Base-by-base conservation (phyloP, 495 filamentous ascomycete species). In the Hypomontagnella submonticulosa region DNA sequence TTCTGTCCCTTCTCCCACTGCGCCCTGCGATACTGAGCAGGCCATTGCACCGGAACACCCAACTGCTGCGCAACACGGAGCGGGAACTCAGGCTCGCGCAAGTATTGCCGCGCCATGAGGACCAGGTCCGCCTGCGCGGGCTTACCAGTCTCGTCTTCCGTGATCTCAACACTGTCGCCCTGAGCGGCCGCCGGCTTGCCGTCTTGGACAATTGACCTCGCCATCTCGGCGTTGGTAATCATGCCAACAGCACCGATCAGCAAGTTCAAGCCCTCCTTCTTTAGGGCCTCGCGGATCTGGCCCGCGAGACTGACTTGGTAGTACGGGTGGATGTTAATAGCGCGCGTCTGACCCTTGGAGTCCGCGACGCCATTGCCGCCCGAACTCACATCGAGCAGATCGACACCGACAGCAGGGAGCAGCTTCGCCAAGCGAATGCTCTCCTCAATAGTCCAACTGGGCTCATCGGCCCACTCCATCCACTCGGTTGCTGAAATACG, bases 401-500 rank as follows among this genome's bases (percentile, higher is more conserved):
- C 92, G 19, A 96, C 80, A 3, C 88, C 90, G 1, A 84, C 74
- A 7, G 82, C 85, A 0, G 88, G 83, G 0, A 93, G 80, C 20
- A 88, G 71, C 64, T 85, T 84, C 11, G 89, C 88, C 2, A 96
- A 79, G 59, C 73, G 66, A 48, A 87, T 80, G 18, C 83, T 89
- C 36, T 90, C 77, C 20, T 83, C 77, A 34, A 92, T 69, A 32
- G 85, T 83, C 91, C 90, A 93, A 38, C 83, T 83, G 9, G 85
- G 85, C 6, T 74, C 63, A 44, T 77, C 75, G 3, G 76, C 66
- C 30, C 79, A 79, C 40, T 88, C 86, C 66, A 93, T 83, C 87
- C 89, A 91, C 69, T 93, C 91, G 0, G 88, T 88, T 7, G 85
- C 84, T 54, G 86, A 89, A 73, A 92, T 84, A 6, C 91, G 84